phyloP scores from a whole-genome alignment of 2,329 filamentous ascomycete species.

The Aspergillus novoparasiticus region DNA sequence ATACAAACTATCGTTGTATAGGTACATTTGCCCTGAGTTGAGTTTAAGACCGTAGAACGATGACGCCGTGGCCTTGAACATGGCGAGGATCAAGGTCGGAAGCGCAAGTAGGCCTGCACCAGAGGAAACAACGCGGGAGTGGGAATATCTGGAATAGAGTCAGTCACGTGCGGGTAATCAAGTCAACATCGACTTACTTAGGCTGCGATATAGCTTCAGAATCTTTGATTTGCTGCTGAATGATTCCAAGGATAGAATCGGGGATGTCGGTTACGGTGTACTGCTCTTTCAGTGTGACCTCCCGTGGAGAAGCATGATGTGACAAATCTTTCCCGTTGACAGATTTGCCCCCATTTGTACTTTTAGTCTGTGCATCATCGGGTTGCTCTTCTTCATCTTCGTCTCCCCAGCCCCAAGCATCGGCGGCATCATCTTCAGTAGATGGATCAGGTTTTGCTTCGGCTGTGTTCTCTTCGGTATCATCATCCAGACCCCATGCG shows the following conservation, averaged over 20 bases:
- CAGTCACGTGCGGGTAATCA: constrained; percentile 15
- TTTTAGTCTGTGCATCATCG: constrained; percentile 22
- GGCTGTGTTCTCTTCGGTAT: constrained; percentile 27
- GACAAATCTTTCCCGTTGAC: constrained; percentile 22
- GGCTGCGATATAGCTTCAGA: constrained; percentile 40
- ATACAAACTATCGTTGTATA: constrained; percentile 66
- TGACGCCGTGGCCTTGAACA: constrained; percentile 54
- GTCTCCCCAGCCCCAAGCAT: constrained; percentile 87
- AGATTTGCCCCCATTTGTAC: constrained; percentile 24
- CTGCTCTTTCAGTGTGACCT: constrained; percentile 78
- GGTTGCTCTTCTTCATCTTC: constrained; percentile 51
- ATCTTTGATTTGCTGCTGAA: constrained; percentile 46
- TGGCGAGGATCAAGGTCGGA: constrained; percentile 51
- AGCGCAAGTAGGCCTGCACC: constrained; percentile 47
- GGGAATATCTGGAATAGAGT: constrained; percentile 31
- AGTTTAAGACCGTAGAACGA: constrained; percentile 48
- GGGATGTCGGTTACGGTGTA: constrained; percentile 91
- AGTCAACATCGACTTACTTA: constrained; percentile 31
- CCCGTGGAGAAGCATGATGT: constrained; percentile 45
- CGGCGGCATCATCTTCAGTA: constrained; percentile 45
- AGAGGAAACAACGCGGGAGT: constrained; percentile 43
- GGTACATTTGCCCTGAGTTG: constrained; percentile 61
- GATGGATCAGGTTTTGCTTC: constrained; percentile 20
- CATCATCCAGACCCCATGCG: constrained; percentile 55
- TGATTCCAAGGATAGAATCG: constrained; percentile 63